A percentile compares a stretch with the other conserved stretches of the same genome.
These are phyloP conservation scores for Dendrobium catenatum DNA, from an alignment of 106 monocot genomes.

Conservation along the genomic window DNA sequence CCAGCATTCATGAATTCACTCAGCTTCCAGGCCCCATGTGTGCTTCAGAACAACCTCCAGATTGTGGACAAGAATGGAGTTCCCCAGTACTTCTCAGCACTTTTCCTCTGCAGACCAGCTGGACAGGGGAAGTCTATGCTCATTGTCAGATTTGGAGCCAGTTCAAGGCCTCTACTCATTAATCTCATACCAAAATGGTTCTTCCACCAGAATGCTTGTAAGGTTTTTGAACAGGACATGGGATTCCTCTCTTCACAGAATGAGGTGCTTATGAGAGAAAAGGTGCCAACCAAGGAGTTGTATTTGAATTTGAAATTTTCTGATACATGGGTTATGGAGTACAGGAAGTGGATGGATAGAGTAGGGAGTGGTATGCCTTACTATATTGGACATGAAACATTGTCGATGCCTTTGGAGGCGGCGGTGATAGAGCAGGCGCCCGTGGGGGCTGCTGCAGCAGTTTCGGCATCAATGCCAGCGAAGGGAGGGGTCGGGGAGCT, in stretches of 20 bases:
- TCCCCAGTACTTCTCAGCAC: slow-evolving; percentile 57
- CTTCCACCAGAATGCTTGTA: slow-evolving; percentile 81
- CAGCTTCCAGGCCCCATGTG: slow-evolving; percentile 78
- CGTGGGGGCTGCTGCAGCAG: slow-evolving; percentile 2
- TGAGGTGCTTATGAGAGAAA: slow-evolving; percentile 74
- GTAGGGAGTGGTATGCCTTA: slow-evolving; percentile 95
- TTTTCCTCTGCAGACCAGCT: slow-evolving; percentile 84
- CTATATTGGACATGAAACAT: slow-evolving; percentile 68
- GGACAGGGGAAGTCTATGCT: slow-evolving; percentile 98
- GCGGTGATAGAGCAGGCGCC: slow-evolving; percentile 14
- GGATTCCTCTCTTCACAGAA: slow-evolving; percentile 97
- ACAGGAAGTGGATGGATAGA: slow-evolving; percentile 95
- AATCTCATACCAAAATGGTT: slow-evolving; percentile 68
- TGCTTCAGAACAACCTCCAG: slow-evolving; percentile 63
- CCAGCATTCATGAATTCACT: slow-evolving; percentile 34
- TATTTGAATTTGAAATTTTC: slow-evolving; percentile 77
- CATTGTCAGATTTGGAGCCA: slow-evolving; percentile 74
- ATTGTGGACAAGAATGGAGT: slow-evolving; percentile 59
- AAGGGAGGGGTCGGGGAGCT: slow-evolving; percentile 9
- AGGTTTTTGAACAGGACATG: slow-evolving; percentile 99
- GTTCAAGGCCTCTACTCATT: slow-evolving; percentile 14
- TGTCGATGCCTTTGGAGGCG: slow-evolving; percentile 21
- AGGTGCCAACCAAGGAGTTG: slow-evolving; percentile 60
- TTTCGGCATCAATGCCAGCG: slow-evolving; percentile 12
- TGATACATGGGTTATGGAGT: slow-evolving; percentile 91